Evolutionary conservation across 371 early-diverging fungal genomes (phyloP), one percentile per base, ranked within the genome.

Genomic region (Choanephora cucurbitarum): DNA sequence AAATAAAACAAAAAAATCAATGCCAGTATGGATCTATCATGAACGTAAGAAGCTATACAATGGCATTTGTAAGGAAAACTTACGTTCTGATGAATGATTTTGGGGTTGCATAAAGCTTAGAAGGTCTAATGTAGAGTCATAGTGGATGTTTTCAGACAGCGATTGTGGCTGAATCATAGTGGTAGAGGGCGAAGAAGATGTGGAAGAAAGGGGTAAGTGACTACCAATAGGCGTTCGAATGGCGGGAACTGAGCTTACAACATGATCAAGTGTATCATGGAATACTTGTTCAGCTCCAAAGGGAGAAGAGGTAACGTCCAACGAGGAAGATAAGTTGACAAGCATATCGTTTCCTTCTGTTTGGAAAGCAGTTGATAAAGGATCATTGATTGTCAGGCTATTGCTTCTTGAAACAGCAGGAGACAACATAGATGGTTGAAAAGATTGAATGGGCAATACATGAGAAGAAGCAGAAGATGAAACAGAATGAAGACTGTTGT

Each of bases 181-280:
- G n/a, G 39, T 22, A 15, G 22, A 37, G 22, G 33, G n/a, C 33
- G 33, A 32, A 22, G 34, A 18, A 10, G 45, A 21, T 4, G 24
- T 17, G 1, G 51, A n/a, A 8, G 42, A 32, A 39, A n/a, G 46
- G 11, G 31, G 47, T 18, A 28, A 22, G 32, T 41, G 19, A 22
- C 48, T 52, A 23, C 32, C 51, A 49, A 46, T 56, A 4, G 60
- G 60, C 13, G 54, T 61, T 40, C 55, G 34, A 31, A 55, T 28
- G 15, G 56, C 61, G 31, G 61, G 61, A 32, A 61, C 50, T 10
- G 61, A 23, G 10, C 52, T 45, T 17, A 50, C 44, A 14, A 51
- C 34, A n/a, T 32, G 18, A 32, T 46, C 47, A 42, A 33, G 50
- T 15, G 61, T 40, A 23, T 50, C 50, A 14, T 50, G 55, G 22